These are phyloP conservation scores for Sporothrix luriei DNA, from an alignment of 2,329 filamentous ascomycete genomes.

Conservation along the genomic window DNA sequence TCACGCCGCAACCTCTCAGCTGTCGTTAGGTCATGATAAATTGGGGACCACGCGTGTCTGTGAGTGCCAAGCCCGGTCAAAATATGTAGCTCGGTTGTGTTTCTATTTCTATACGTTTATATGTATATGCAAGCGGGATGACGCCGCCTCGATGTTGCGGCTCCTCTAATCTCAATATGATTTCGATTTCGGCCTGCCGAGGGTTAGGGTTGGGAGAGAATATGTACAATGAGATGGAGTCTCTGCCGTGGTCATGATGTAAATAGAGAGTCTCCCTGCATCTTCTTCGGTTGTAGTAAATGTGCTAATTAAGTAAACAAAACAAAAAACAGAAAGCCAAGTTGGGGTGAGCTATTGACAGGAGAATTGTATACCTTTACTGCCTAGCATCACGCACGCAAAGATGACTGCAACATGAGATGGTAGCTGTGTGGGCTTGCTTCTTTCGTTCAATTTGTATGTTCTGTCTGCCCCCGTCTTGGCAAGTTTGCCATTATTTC, in stretches of 20 bases:
- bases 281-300: neutral
- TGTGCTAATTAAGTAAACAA: too few species aligned
- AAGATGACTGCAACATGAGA: neutral
- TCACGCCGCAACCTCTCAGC: neutral
- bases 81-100: neutral
- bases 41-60: constrained; percentile 3
- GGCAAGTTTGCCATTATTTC: constrained; percentile 1
- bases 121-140: neutral
- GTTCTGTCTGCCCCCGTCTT: neutral
- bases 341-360: neutral
- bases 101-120: neutral
- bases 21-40: neutral
- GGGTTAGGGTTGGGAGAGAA: neutral
- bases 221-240: neutral
- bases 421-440: neutral
- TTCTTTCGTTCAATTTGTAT: neutral
- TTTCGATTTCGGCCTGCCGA: neutral
- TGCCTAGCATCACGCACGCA: neutral
- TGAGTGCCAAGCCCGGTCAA: neutral
- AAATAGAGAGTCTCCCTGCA: neutral
- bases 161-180: neutral
- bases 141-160: neutral
- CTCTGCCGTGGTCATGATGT: neutral
- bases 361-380: neutral
- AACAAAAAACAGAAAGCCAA: too few species aligned